Evolutionary conservation across 2,329 filamentous ascomycete genomes (phyloP).

Genomic region (Passalora sequoiae): DNA sequence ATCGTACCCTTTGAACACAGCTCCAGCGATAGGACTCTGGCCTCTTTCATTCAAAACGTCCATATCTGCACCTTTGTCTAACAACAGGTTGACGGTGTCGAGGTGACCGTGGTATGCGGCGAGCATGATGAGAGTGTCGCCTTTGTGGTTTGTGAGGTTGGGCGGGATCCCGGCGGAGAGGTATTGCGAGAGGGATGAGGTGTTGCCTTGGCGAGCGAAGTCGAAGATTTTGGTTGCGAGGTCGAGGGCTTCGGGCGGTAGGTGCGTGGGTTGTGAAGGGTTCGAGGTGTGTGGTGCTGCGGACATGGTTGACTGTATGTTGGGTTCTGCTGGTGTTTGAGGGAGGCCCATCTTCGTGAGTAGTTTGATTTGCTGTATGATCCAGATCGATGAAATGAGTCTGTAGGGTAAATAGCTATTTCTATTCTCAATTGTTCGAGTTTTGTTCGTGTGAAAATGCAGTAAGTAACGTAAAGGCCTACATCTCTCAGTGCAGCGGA

Average conservation of each 20-base stretch:
- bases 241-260: constrained; percentile 61
- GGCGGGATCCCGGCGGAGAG: constrained; percentile 60
- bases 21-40: constrained; percentile 65
- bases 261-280: constrained; percentile 13
- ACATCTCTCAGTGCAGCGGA: background rate
- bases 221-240: constrained; percentile 64
- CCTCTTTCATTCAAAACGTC: constrained; percentile 64
- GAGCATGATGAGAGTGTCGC: constrained; percentile 71
- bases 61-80: constrained; percentile 60
- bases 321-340: constrained; percentile 8
- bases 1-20: constrained; percentile 66
- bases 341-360: constrained; percentile 15
- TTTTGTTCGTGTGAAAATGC: background rate
- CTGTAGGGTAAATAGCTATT: background rate
- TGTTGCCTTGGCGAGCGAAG: constrained; percentile 57
- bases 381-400: background rate
- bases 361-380: background rate
- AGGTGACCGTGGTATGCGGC: constrained; percentile 65
- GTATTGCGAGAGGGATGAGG: constrained; percentile 57
- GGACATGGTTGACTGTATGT: background rate
- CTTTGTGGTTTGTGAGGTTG: constrained; percentile 68
- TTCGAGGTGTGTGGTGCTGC: constrained; percentile 4
- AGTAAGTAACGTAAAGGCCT: background rate
- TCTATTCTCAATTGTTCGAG: too few relatives aligned
- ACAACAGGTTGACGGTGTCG: constrained; percentile 55